Evolutionary conservation across 2,329 filamentous ascomycete species (phyloP).

Genomic region (Plectosphaerella plurivora): DNA sequence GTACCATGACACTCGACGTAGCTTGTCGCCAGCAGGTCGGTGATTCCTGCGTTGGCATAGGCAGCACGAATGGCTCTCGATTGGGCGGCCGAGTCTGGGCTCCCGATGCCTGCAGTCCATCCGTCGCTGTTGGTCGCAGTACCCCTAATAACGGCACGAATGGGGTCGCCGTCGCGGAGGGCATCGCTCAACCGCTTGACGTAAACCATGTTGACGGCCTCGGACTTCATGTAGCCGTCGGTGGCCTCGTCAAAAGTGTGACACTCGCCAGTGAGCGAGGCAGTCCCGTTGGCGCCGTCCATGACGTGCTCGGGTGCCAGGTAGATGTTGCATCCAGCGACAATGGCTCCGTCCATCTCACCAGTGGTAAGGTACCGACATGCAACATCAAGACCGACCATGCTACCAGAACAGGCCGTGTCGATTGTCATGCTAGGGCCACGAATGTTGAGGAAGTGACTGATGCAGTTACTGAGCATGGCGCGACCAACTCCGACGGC

Average conservation of each 20-base stretch:
- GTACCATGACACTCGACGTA: constrained; percentile 31
- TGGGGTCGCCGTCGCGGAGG: constrained; percentile 22
- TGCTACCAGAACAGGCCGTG: constrained; percentile 39
- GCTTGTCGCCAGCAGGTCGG: constrained; percentile 5
- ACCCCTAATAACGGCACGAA: constrained; percentile 18
- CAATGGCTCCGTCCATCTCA: constrained; percentile 24
- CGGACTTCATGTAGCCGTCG: constrained; percentile 48
- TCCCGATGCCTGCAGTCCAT: constrained; percentile 25
- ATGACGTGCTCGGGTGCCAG: constrained; percentile 11
- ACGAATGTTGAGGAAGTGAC: constrained; percentile 33
- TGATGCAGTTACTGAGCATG: constrained; percentile 34
- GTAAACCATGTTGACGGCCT: constrained; percentile 41
- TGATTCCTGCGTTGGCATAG: constrained; percentile 14
- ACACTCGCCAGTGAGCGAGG: constrained; percentile 28
- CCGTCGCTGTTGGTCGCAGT: constrained; percentile 17
- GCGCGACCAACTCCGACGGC: constrained; percentile 26
- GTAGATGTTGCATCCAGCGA: constrained; percentile 23
- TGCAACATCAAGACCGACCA: constrained; percentile 37
- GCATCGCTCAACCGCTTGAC: constrained; percentile 42
- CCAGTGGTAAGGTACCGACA: constrained; percentile 27
- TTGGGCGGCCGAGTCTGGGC: constrained; percentile 26
- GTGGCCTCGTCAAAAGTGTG: constrained; percentile 37
- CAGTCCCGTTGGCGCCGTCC: constrained; percentile 22
- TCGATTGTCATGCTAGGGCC: constrained; percentile 38
- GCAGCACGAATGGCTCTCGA: constrained; percentile 17